Evolutionary conservation across 2,329 filamentous ascomycete species (phyloP), one percentile per base, ranked within the genome.

Genomic region (Dactylonectria macrodidyma): DNA sequence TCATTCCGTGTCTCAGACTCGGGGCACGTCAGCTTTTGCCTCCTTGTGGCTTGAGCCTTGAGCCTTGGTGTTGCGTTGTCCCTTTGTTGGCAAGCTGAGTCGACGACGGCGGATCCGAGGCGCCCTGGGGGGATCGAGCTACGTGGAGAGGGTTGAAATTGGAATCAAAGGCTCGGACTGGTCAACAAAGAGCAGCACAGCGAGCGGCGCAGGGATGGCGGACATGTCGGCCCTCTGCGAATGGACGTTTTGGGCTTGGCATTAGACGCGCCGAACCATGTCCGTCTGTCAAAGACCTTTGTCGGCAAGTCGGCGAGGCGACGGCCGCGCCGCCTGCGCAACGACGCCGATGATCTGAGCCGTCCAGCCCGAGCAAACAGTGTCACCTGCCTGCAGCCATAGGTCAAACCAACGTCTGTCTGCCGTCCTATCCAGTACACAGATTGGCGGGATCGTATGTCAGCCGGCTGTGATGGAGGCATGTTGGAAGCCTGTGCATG

Each of bases 41-140:
- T 41, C n/a, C 24, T 44, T 10, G 48, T 46, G 59, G 59, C 59
- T 59, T 61, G 57, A 46, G 55, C 47, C 38, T 52, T 7, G 26
- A 30, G 26, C 26, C 26, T 30, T 30, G 26, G 26, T 62, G 64
- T 22, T 66, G 64, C 36, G 64, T 59, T 66, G 64, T 62, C 59
- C 56, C 52, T 54, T 38, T 62, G 59, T 66, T 66, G 64, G 52
- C 59, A 59, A 66, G 64, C 54, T 59, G 54, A 66, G n/a, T 38
- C 58, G 64, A 66, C 58, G 61, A 57, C 33, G 58, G 38, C 30
- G 54, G 34, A 11, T 34, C 54, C 22, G 59, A 30, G 7, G 26
- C 26, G 26, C 26, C 26, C 33, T 36, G 34, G 44, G 44, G 19
- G 48, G 11, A 44, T n/a, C 46, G 14, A 48, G 44, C 38, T 36